phyloP scores from a whole-genome alignment of 805 yeast species.

The Candida rishiriensis region DNA sequence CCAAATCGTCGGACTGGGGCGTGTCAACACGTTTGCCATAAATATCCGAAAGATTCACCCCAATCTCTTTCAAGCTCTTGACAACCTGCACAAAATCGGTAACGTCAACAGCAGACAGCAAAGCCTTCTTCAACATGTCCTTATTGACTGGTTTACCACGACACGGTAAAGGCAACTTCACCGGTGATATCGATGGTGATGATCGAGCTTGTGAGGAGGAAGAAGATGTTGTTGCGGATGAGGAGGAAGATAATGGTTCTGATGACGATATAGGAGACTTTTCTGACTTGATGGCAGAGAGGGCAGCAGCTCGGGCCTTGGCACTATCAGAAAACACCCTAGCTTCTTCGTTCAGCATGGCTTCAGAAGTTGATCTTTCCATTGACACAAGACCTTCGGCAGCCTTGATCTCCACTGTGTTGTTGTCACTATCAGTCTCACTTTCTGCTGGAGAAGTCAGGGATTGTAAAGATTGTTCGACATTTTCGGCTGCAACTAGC shows the following conservation, averaged over 20 bases:
- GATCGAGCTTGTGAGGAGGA: no score
- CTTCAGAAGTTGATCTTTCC: conserved; percentile 2
- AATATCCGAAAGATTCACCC: neutral
- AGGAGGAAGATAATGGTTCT: neutral
- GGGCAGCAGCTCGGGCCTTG: neutral
- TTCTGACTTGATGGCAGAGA: no score
- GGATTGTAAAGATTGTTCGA: neutral
- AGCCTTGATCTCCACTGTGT: conserved; percentile 7
- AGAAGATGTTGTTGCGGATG: neutral
- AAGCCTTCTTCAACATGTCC: neutral
- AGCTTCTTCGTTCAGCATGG: conserved; percentile 5
- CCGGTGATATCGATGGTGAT: neutral
- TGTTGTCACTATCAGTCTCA: neutral
- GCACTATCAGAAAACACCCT: neutral
- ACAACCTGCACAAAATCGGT: neutral
- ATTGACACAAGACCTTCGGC: conserved; percentile 2
- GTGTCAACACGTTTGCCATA: neutral
- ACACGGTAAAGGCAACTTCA: neutral
- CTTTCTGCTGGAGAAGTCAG: neutral
- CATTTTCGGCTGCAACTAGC: no score
- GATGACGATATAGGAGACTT: neutral
- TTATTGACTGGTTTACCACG: neutral
- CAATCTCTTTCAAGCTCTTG: neutral
- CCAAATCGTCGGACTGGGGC: no score
- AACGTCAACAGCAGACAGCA: neutral